Conservation (phyloP, 768 basidiomycete genomes). For the Phaeotremella fagi region DNA sequence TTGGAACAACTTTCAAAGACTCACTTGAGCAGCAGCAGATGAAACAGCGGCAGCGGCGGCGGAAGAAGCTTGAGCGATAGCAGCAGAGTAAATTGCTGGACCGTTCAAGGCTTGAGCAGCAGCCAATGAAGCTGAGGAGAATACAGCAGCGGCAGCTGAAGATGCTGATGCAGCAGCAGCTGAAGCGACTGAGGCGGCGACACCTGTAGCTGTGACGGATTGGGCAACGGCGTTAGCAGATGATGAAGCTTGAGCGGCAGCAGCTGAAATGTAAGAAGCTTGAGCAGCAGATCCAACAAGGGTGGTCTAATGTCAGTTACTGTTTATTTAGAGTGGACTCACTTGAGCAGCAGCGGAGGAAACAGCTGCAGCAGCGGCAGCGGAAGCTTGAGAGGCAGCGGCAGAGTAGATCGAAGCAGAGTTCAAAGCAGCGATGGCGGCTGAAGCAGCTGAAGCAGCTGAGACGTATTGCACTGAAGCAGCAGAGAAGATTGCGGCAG, state of each 20-base stretch:
- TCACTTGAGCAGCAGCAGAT: no score
- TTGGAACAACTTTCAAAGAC: no score
- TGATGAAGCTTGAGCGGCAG: neutral
- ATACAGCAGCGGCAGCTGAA: neutral
- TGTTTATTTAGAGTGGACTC: neutral
- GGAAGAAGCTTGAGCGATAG: neutral
- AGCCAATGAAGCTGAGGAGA: neutral
- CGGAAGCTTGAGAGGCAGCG: neutral
- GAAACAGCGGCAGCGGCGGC: neutral
- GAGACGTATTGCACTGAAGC: neutral
- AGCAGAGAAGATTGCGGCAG: neutral
- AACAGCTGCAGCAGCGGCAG: neutral
- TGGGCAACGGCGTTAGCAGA: neutral
- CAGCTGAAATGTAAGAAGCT: neutral
- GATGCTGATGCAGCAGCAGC: conserved; percentile 2
- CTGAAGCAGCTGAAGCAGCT: neutral
- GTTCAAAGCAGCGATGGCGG: neutral
- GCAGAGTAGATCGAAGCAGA: no score
- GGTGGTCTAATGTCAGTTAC: neutral
- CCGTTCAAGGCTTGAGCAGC: neutral
- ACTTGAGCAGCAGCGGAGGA: neutral
- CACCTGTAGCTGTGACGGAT: neutral
- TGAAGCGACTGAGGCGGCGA: conserved; percentile 11
- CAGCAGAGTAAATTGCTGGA: neutral
- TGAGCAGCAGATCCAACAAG: neutral